These are phyloP conservation scores for Blastomyces gilchristii DNA, from an alignment of 2,329 filamentous ascomycete genomes.

Conservation along the genomic window DNA sequence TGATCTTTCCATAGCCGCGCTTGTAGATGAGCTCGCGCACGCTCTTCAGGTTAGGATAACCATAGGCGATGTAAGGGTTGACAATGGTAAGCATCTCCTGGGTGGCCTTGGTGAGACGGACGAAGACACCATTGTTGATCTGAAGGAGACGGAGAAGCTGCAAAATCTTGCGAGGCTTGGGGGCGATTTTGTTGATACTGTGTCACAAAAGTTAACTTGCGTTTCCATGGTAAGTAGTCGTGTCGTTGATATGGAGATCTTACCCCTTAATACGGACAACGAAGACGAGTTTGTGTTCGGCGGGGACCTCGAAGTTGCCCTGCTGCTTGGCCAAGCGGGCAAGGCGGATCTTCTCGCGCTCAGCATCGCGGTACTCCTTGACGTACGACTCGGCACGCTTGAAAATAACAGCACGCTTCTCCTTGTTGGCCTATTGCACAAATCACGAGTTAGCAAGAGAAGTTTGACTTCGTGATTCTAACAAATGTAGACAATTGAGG, in stretches of 20 bases:
- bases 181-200: slow-evolving; percentile 99
- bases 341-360: slow-evolving; percentile 97
- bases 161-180: slow-evolving; percentile 99
- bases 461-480: slow-evolving; percentile 10
- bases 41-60: slow-evolving; percentile 98
- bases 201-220: slow-evolving; percentile 10
- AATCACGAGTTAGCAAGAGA: slow-evolving; percentile 22
- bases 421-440: slow-evolving; percentile 72
- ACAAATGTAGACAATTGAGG: slow-evolving; percentile 19
- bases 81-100: slow-evolving; percentile 95
- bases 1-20: slow-evolving; percentile 97
- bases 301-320: slow-evolving; percentile 87
- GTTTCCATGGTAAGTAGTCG: neutral
- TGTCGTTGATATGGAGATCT: slow-evolving; percentile 22
- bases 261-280: slow-evolving; percentile 97
- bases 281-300: slow-evolving; percentile 94
- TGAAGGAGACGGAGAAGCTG: slow-evolving; percentile 98
- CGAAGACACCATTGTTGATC: slow-evolving; percentile 99
- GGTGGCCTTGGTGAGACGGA: slow-evolving; percentile 95
- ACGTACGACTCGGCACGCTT: slow-evolving; percentile 99
- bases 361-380: slow-evolving; percentile 96
- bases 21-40: slow-evolving; percentile 99
- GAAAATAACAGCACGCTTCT: slow-evolving; percentile 98
- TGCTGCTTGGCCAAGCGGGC: slow-evolving; percentile 79
- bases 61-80: slow-evolving; percentile 98